Conservation (phyloP, 1,284 basidiomycete genomes). For the Cystobasidium slooffiae region DNA sequence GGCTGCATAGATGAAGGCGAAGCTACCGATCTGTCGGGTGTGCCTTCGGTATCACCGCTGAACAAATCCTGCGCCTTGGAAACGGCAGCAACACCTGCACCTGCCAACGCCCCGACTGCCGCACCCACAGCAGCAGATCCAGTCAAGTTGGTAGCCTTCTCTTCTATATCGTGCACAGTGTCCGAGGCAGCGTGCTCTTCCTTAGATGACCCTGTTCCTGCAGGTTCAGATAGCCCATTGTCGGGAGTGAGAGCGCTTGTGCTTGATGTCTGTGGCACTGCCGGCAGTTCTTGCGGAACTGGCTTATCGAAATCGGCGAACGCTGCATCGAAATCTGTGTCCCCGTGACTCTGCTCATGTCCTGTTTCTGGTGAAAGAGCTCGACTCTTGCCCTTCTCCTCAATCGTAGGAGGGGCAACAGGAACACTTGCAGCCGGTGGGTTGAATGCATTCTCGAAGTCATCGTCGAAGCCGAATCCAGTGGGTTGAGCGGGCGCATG, state of each 20-base stretch:
- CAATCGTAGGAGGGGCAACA: not conserved
- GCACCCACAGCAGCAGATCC: conserved; percentile 22
- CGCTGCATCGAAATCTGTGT: conserved; percentile 50
- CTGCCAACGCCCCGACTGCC: conserved; percentile 4
- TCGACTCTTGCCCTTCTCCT: not conserved
- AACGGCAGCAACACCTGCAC: conserved; percentile 9
- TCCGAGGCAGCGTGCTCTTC: not conserved
- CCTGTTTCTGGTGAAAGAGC: not conserved
- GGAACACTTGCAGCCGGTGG: conserved; percentile 23
- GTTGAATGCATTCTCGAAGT: conserved; percentile 53
- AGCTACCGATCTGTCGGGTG: not conserved
- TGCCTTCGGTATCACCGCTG: not conserved
- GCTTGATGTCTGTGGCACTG: no score
- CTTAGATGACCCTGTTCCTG: not conserved
- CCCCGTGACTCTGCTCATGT: not conserved
- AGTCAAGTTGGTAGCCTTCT: not conserved
- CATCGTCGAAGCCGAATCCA: conserved; percentile 45
- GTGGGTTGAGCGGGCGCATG: conserved; percentile 1
- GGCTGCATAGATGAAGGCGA: conserved; percentile 22
- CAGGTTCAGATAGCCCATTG: not conserved
- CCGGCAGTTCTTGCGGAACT: not conserved
- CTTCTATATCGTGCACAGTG: not conserved
- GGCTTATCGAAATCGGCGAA: conserved; percentile 52
- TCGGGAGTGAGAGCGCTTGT: not conserved
- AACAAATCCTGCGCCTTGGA: not conserved